Conservation (phyloP, 768 basidiomycete genomes). For the Galerina sulciceps region DNA sequence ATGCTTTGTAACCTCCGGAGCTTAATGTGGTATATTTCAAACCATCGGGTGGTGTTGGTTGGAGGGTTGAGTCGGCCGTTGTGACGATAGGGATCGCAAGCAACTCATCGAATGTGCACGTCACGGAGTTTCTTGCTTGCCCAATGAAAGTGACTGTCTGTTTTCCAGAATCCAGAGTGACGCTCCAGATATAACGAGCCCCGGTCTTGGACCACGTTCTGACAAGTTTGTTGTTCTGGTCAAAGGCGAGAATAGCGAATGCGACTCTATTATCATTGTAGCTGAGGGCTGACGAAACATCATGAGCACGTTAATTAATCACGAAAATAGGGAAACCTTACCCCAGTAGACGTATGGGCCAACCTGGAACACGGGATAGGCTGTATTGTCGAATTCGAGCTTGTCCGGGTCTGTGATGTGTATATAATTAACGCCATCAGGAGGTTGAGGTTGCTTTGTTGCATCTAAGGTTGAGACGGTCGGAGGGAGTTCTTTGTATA, state of each 20-base stretch:
- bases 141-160: neutral
- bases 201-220: neutral
- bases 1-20: neutral
- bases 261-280: neutral
- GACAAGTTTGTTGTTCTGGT: neutral
- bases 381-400: neutral
- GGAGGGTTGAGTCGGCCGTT: neutral
- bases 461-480: neutral
- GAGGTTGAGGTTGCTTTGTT: neutral
- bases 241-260: neutral
- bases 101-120: neutral
- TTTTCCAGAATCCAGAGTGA: neutral
- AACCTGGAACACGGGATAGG: neutral
- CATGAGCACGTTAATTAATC: neutral
- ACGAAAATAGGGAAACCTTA: neutral
- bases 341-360: neutral
- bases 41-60: neutral
- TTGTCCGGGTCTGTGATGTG: neutral
- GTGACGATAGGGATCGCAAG: neutral
- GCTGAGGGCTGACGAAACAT: neutral
- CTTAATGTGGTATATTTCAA: neutral
- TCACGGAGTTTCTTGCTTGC: neutral
- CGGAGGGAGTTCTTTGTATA: too few relatives aligned
- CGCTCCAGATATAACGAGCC: neutral
- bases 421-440: neutral